phyloP scores from a whole-genome alignment of 2,329 filamentous ascomycete species.

The Aspergillaceae sp. region DNA sequence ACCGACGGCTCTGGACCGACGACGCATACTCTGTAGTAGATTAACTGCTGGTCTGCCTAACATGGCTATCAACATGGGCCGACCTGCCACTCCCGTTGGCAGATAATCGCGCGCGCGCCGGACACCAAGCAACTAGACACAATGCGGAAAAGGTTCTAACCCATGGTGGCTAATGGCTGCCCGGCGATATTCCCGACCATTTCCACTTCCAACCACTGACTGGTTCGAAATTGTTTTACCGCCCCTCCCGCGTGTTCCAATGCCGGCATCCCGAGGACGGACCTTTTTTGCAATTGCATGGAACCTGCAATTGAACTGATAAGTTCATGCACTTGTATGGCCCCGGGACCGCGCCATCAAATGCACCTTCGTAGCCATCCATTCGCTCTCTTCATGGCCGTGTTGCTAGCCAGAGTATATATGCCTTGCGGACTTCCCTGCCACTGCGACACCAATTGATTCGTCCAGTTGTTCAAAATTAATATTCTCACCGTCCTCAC shows the following conservation, averaged over 20 bases:
- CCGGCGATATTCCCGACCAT: constrained; percentile 14
- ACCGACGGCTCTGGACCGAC: too few relatives aligned
- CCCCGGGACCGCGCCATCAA: constrained; percentile 16
- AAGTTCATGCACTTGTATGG: constrained; percentile 13
- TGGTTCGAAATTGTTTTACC: constrained; percentile 22
- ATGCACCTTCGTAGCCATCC: constrained; percentile 20
- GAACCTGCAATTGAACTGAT: constrained; percentile 8
- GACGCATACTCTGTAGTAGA: too few relatives aligned
- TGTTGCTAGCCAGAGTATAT: constrained; percentile 14
- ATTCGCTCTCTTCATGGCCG: constrained; percentile 19
- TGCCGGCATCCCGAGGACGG: constrained; percentile 4
- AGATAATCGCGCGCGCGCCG: constrained; percentile 2
- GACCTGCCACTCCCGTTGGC: constrained; percentile 14
- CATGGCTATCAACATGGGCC: constrained; percentile 18
- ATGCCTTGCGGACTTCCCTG: constrained; percentile 16
- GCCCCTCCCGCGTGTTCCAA: constrained; percentile 15
- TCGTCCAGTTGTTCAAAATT: constrained; percentile 4
- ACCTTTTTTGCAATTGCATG: constrained; percentile 3
- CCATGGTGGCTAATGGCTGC: constrained; percentile 16
- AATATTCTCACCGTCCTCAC: constrained; percentile 8
- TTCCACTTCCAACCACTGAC: constrained; percentile 19
- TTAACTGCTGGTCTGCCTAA: constrained; percentile 1
- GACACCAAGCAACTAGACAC: constrained; percentile 3
- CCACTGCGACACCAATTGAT: constrained; percentile 6
- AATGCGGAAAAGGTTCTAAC: constrained; percentile 1